Evolutionary conservation across 164 flowering plant genomes (phyloP), one percentile per base, ranked within the genome.

Genomic region (Brasenia schreberi): DNA sequence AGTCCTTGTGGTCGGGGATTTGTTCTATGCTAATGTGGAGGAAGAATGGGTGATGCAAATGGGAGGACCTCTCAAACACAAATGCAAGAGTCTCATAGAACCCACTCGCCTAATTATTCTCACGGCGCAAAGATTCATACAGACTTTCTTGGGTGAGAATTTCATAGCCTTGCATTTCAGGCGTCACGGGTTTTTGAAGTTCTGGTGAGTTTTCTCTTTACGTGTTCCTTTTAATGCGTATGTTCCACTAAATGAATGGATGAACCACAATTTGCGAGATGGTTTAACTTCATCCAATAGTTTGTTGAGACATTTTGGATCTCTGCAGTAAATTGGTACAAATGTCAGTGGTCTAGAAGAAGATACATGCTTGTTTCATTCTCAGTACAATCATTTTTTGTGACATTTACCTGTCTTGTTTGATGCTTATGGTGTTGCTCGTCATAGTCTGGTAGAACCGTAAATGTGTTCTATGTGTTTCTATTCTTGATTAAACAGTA

Each of bases 41-140:
- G 75, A 71, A 66, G 89, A 90, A 42, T 85, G 93, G 99, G 88
- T 87, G 65, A 85, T 84, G 94, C 99, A 95, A 75, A 96, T 97
- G 0, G 96, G 99, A 33, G 99, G 99, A 61, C 97, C 99, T 1
- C 80, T 95, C 77, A 84, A 89, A 61, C 97, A 92, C 72, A 80
- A 76, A 59, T 92, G 99, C 76, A 83, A 80, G 81, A 92, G 90
- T 56, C 52, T 95, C 70, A 82, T 92, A 19, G 96, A 95, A 75
- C 99, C 99, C 1, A 86, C 85, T 77, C 80, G 82, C 61, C 81
- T 89, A 16, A 92, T 95, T 61, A 67, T 81, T 83, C 79, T 92
- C 43, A 95, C 99, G 42, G 99, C 99, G 3, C 96, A 95, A 74
- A 81, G 99, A 7, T 95, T 95, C 70, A 76, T 95, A 66, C 99